Evolutionary conservation across 2,329 filamentous ascomycete genomes (phyloP), one percentile per base, ranked within the genome.

Genomic region (Colletotrichum nymphaeae): DNA sequence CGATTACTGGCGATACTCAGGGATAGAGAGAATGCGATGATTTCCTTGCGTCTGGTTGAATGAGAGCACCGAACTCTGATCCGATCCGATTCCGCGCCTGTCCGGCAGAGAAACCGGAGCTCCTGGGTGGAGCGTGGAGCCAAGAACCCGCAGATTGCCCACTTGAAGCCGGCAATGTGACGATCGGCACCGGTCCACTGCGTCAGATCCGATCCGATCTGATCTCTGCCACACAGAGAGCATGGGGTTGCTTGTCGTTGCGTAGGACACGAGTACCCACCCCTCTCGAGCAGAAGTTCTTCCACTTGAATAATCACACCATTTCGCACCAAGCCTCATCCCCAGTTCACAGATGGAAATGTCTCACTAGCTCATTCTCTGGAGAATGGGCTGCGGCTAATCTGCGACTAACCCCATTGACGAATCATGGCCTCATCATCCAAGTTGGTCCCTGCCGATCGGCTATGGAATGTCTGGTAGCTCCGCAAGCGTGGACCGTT

Each of bases 371-470:
- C 42, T n/a, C 9, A 22, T 16, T 8, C 46, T 14, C 30, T 46
- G 49, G 24, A 52, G 32, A 28, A 65, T 37, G 60, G 60, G 46
- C 56, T 56, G 32, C n/a, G 26, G 56, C 37, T 24, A 55, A n/a
- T 12, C 11, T 35, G 32, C 32, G 32, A 12, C 32, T 35, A 35
- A 32, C 49, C 56, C 60, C 58, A 64, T 72, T 72, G 69, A 42
- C 69, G 58, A 56, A 72, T 64, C 69, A 72, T 66, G 19, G 26
- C 53, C 26, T 73, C 60, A 69, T 73, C 71, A 71, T 73, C 56
- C 56, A 70, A 60, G 6, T 53, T 67, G 66, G 70, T 55, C n/a
- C 70, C 71, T 70, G 71, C 67, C 60, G 67, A 71, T 73, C 71
- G 32, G 46, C 8, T 26, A 16, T 30, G 32, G 32, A 19, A 53